Conservation (phyloP, 257 asterid genomes). For the Nicotiana otophora region DNA sequence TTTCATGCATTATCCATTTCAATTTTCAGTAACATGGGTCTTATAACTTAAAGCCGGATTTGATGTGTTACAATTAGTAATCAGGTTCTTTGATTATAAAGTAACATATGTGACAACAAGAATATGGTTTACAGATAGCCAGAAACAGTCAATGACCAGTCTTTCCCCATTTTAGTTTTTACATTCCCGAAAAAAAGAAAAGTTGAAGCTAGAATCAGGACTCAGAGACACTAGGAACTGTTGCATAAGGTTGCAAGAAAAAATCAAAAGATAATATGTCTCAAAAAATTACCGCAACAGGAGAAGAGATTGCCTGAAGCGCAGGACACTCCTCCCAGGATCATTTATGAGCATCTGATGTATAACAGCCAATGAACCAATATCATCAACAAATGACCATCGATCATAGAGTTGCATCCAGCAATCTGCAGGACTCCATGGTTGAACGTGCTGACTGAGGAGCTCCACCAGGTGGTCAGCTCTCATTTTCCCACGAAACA, state of each 20-base stretch:
- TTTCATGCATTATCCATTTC: background rate
- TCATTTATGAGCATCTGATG: constrained; percentile 41
- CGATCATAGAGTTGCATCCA: constrained; percentile 48
- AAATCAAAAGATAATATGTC: background rate
- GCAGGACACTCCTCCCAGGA: constrained; percentile 38
- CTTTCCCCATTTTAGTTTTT: background rate
- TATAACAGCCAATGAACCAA: constrained; percentile 45
- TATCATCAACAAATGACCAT: constrained; percentile 52
- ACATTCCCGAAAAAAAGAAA: background rate
- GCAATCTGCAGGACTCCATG: constrained; percentile 53
- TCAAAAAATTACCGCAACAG: constrained; percentile 30
- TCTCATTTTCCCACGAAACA: constrained; percentile 44
- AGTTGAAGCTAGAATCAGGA: background rate
- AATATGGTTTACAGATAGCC: background rate
- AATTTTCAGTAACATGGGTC: background rate
- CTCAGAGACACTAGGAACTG: background rate
- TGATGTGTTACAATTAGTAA: background rate
- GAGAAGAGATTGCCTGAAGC: constrained; percentile 45
- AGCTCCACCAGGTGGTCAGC: constrained; percentile 42
- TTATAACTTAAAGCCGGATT: background rate
- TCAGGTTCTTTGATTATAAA: background rate
- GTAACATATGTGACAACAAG: background rate
- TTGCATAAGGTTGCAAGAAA: background rate
- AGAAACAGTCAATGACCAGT: background rate
- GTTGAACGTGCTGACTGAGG: constrained; percentile 26